A percentile compares a stretch with the other conserved stretches of the same genome.
Evolutionary conservation across 2,329 filamentous ascomycete genomes (phyloP).

Genomic region (Gliomastix tumulicola): DNA sequence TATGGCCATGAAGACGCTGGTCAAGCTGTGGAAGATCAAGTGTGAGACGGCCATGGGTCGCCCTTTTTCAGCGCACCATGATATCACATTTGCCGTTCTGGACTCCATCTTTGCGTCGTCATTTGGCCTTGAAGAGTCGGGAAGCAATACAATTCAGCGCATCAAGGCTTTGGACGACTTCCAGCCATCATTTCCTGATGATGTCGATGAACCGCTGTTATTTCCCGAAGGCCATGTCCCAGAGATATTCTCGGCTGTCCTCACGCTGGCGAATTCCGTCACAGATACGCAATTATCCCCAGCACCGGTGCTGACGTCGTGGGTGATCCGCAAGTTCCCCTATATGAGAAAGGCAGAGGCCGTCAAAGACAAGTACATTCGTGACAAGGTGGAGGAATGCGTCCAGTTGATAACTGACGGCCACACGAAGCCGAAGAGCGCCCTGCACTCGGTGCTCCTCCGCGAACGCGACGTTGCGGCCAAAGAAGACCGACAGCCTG

Average conservation of each 20-base stretch:
- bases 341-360: slow-evolving; percentile 17
- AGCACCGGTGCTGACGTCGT: slow-evolving; percentile 15
- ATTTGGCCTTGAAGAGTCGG: slow-evolving; percentile 16
- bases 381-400: slow-evolving; percentile 12
- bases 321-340: slow-evolving; percentile 16
- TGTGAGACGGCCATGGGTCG: slow-evolving; percentile 15
- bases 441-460: slow-evolving; percentile 20
- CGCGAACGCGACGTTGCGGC: slow-evolving; percentile 20
- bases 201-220: slow-evolving; percentile 10
- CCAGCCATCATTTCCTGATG: background rate
- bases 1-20: slow-evolving; percentile 15
- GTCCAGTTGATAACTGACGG: slow-evolving; percentile 11
- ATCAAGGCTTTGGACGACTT: slow-evolving; percentile 9
- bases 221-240: slow-evolving; percentile 15
- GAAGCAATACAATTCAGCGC: slow-evolving; percentile 13
- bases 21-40: slow-evolving; percentile 25
- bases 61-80: slow-evolving; percentile 13
- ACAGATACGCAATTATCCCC: slow-evolving; percentile 19
- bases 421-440: slow-evolving; percentile 12
- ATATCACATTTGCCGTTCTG: slow-evolving; percentile 18
- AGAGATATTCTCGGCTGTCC: slow-evolving; percentile 12
- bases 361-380: slow-evolving; percentile 20
- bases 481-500: slow-evolving; percentile 15
- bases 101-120: slow-evolving; percentile 19
- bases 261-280: slow-evolving; percentile 17